Evolutionary conservation across 495 filamentous ascomycete species (phyloP), one percentile per base, ranked within the genome.

Genomic region (Hypoxylon cercidicola): DNA sequence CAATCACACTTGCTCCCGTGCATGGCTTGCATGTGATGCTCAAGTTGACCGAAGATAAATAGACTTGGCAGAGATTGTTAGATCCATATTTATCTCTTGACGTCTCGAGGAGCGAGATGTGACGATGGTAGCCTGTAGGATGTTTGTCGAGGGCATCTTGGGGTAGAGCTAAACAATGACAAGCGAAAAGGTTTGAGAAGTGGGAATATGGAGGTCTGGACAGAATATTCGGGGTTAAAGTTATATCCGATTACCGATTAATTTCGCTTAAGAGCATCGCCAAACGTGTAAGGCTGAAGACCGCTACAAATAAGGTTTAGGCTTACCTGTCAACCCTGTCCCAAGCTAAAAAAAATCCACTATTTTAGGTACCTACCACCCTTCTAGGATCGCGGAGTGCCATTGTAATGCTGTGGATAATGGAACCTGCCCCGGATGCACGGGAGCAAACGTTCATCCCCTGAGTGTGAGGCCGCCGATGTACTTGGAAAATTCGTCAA

Each of bases 1-100:
- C 55, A 6, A 64, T 67, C 5, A 70, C 67, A 12, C 56, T 70
- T 21, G 44, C 64, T 32, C 62, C 62, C n/a, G 28, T 52, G 10
- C 41, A 60, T 25, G 67, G 67, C 20, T 19, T 66, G 32, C 39
- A 59, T 11, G 57, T 66, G 12, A 55, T 20, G 48, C 56, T 70
- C 10, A 62, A 59, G 23, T 20, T 55, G 12, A 34, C 66, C n/a
- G 37, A 51, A 16, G 46, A 51, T 19, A 20, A 57, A 16, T 25
- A 18, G 34, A 28, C 40, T 7, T 54, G 28, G 1, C 12, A 4
- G 12, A 11, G 35, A 10, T 46, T 37, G 13, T 7, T 7, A 15
- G 12, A 1, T 15, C 15, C 13, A 4, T n/a, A 3, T 11, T 10
- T 35, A 18, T 41, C 39, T 7, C 5, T 16, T 44, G 2, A 21